phyloP scores from a whole-genome alignment of 345 rosid species.

The Ricinus communis region DNA sequence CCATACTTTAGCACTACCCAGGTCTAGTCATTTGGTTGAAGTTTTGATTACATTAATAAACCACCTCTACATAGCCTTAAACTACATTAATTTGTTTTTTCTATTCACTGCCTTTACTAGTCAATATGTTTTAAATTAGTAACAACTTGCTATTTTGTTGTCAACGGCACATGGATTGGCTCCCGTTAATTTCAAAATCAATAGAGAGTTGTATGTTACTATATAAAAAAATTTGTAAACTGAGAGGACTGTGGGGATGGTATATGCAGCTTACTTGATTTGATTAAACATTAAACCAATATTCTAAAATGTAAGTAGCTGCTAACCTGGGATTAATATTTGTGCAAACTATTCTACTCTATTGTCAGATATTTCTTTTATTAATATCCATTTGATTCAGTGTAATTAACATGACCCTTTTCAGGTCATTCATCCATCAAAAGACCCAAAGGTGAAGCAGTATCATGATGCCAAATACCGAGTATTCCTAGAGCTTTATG shows the following conservation, averaged over 20 bases:
- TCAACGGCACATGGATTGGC: background rate
- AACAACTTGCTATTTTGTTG: background rate
- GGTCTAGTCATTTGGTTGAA: background rate
- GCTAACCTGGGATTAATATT: no score
- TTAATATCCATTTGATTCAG: background rate
- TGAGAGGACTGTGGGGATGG: background rate
- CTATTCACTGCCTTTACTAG: background rate
- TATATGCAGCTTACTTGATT: no score
- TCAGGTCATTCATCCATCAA: slow-evolving; percentile 79
- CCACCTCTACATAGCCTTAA: background rate
- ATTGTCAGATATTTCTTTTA: background rate
- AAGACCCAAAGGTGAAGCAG: slow-evolving; percentile 75
- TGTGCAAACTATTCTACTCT: background rate
- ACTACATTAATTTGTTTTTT: background rate
- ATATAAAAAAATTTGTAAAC: no score
- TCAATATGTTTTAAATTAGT: background rate
- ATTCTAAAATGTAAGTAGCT: background rate
- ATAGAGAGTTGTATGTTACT: no score
- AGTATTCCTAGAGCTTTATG: slow-evolving; percentile 69
- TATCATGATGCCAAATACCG: slow-evolving; percentile 86
- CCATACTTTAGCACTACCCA: background rate
- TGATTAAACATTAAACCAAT: no score
- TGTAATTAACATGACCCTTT: background rate
- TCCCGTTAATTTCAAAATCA: no score
- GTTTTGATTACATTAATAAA: background rate